phyloP scores from a whole-genome alignment of 2,329 filamentous ascomycete genomes.

The Trichoderma sp. region DNA sequence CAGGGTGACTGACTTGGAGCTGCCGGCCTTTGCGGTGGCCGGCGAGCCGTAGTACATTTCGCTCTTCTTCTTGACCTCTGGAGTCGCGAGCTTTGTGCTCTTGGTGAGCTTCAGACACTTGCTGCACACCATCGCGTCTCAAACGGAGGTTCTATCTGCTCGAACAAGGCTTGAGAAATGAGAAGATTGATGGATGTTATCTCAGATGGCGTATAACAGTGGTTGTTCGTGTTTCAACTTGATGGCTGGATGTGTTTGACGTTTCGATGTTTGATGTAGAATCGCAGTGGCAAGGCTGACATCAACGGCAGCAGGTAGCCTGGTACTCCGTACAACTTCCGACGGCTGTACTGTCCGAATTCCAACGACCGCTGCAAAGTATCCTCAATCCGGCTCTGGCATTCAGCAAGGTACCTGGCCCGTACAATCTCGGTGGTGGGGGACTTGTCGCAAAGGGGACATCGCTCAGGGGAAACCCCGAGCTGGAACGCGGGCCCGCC shows the following conservation, averaged over 20 bases:
- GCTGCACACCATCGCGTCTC: slow-evolving; percentile 59
- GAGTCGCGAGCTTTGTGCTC: slow-evolving; percentile 61
- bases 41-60: slow-evolving; percentile 68
- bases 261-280: neutral
- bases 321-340: slow-evolving; percentile 12
- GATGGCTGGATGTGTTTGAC: neutral
- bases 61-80: slow-evolving; percentile 66
- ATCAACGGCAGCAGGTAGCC: neutral
- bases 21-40: slow-evolving; percentile 44
- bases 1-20: slow-evolving; percentile 55
- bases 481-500: slow-evolving; percentile 27
- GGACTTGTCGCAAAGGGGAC: slow-evolving; percentile 17
- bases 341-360: slow-evolving; percentile 15
- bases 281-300: slow-evolving; percentile 19
- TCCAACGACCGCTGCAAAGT: slow-evolving; percentile 17
- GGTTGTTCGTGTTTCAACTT: neutral
- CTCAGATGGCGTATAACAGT: no score
- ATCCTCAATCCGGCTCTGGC: slow-evolving; percentile 13
- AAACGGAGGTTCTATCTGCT: neutral
- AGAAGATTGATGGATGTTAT: no score
- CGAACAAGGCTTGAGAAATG: neutral
- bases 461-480: slow-evolving; percentile 17
- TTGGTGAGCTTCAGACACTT: slow-evolving; percentile 65
- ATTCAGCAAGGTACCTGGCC: slow-evolving; percentile 17
- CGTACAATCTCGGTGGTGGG: neutral